These are phyloP conservation scores for Suhomyces prunicola DNA, from an alignment of 805 yeast genomes.

Conservation along the genomic window DNA sequence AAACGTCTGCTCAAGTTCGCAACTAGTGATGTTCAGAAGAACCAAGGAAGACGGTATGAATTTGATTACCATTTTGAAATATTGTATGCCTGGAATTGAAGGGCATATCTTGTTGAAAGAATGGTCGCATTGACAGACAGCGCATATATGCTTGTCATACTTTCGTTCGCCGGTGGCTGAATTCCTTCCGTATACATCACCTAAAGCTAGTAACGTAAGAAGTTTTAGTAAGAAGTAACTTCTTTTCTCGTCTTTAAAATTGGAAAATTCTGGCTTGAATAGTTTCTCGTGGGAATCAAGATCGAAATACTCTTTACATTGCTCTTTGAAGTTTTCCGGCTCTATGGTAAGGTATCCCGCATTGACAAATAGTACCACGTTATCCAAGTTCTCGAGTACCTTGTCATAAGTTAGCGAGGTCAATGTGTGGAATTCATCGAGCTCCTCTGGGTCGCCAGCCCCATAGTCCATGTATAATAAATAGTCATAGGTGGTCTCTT, in stretches of 20 bases:
- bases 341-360: slow-evolving; percentile 25
- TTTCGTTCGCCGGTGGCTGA: slow-evolving; percentile 7
- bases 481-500: slow-evolving; percentile 20
- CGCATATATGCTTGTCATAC: neutral
- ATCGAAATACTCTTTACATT: slow-evolving; percentile 12
- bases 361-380: slow-evolving; percentile 18
- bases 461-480: neutral
- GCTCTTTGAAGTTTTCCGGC: slow-evolving; percentile 15
- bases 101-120: neutral
- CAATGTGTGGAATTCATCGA: neutral
- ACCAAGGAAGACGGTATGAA: slow-evolving; percentile 19
- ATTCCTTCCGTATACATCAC: slow-evolving; percentile 16
- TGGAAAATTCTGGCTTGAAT: neutral
- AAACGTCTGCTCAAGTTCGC: slow-evolving; percentile 11
- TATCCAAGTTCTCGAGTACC: slow-evolving; percentile 9
- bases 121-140: neutral
- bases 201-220: slow-evolving; percentile 21
- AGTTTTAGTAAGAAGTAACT: slow-evolving; percentile 19
- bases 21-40: slow-evolving; percentile 11
- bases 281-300: slow-evolving; percentile 5
- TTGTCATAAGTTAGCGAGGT: neutral
- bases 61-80: slow-evolving; percentile 17
- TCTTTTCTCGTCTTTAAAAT: neutral
- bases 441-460: neutral
- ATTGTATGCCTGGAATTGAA: slow-evolving; percentile 20